These are phyloP conservation scores for Emericellopsis terricola DNA, from an alignment of 495 filamentous ascomycete species.

Conservation along the genomic window DNA sequence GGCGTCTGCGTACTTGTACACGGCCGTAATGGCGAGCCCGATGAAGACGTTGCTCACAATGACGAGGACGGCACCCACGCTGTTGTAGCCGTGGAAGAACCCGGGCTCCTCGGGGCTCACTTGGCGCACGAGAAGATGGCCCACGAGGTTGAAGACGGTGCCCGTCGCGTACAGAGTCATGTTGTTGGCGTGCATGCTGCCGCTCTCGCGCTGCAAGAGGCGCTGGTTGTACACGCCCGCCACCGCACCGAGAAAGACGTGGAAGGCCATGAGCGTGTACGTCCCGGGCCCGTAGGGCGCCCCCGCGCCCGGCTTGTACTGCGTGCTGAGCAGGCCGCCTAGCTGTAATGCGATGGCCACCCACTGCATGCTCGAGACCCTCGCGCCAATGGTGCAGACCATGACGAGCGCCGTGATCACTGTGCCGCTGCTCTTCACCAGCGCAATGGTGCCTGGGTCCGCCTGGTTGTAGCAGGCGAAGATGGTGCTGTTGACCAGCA, in stretches of 20 bases:
- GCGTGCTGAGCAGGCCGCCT: conserved; percentile 4
- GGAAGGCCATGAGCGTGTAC: conserved; percentile 7
- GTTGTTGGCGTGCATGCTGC: conserved; percentile 10
- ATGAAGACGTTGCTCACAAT: conserved; percentile 12
- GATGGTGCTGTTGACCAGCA: conserved; percentile 10
- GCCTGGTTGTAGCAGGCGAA: conserved; percentile 7
- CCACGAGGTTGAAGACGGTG: conserved; percentile 6
- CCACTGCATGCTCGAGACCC: conserved; percentile 7
- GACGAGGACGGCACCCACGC: conserved; percentile 9
- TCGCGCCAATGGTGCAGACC: conserved; percentile 4
- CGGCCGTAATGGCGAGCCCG: conserved; percentile 12
- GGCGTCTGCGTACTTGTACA: conserved; percentile 14
- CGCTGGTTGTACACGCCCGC: conserved; percentile 12
- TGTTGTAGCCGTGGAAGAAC: conserved; percentile 9
- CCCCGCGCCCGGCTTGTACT: conserved; percentile 6
- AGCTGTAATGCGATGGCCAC: conserved; percentile 9
- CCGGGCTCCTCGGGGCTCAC: conserved; percentile 9
- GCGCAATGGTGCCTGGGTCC: conserved; percentile 8
- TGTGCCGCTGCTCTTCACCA: conserved; percentile 8
- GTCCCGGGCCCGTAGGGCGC: conserved; percentile 6
- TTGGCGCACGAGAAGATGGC: conserved; percentile 8
- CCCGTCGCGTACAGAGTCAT: conserved; percentile 10
- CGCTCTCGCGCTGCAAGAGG: conserved; percentile 7
- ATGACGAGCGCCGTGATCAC: conserved; percentile 10
- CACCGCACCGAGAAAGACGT: conserved; percentile 5